Base-by-base conservation (phyloP, 1,139 yeast species). In the Lodderomyces jiufengensis region DNA sequence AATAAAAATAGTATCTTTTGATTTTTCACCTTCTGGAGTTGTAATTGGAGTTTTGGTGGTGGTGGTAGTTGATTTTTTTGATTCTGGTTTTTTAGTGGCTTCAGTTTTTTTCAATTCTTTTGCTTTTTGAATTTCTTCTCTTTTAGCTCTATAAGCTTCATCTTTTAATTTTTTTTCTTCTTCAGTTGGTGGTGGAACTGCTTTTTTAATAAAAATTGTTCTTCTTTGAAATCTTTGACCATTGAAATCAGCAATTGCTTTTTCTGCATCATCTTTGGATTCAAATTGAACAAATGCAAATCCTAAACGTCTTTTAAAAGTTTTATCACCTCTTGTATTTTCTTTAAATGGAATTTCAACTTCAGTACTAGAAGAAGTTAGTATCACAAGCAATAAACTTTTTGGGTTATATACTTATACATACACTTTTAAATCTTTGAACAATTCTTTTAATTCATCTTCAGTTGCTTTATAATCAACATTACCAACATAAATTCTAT, bases 231-330 rank as follows among this genome's bases (percentile, higher is more conserved):
- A 66, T 44, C 60, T 63, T 47, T 62, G 61, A 34, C 75, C 76
- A 39, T 65, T 63, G 47, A 59, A 66, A 33, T 59, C 54, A 40
- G 58, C 68, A 46, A 74, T 62, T 20, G 78, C 80, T 45, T 54
- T 56, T 39, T 64, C 69, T 5, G 79, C 79, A 25, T 72, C 72
- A 22, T 61, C 66, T 41, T 62, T 82, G 34, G 60, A 49, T 34
- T 58, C 63, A 49, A 76, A 74, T 47, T 75, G 70, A 37, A 73
- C 75, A 54, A 73, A 76, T 11, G 78, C 81, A 55, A 72, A 74
- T 9, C 81, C 81, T 38, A 73, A 61, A 39, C 61, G 69, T 47
- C 62, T 66, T 44, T 59, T 59, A 41, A 57, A 54, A 27, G 61
- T 50, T 46, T 57, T 59, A 29, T 57, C 61, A 34, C 61, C 61